Evolutionary conservation across 208 protist species (phyloP).

Genomic region (Trypanosoma brucei): DNA sequence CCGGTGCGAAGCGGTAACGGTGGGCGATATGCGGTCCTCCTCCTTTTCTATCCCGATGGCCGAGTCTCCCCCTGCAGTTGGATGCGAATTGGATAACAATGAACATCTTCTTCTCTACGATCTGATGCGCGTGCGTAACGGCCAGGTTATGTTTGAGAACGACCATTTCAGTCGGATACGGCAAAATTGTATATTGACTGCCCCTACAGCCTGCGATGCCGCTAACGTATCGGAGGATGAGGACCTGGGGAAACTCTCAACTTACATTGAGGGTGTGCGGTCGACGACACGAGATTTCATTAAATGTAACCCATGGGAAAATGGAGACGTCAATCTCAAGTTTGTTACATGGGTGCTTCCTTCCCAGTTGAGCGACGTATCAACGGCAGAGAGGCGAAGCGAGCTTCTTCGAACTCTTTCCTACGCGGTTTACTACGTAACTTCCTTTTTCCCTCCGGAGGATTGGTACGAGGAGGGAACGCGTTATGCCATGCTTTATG

Average conservation of each 20-base stretch:
- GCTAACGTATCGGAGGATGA: neutral
- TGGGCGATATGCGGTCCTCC: neutral
- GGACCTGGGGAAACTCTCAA: neutral
- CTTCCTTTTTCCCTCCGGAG: slow-evolving; percentile 65
- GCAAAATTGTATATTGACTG: slow-evolving; percentile 24
- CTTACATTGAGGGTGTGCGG: neutral
- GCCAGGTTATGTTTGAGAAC: slow-evolving; percentile 38
- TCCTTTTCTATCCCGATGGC: neutral
- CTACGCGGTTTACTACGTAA: slow-evolving; percentile 47
- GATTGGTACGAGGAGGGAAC: slow-evolving; percentile 59
- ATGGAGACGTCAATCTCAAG: slow-evolving; percentile 60
- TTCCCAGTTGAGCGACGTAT: neutral
- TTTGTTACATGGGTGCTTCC: slow-evolving; percentile 56
- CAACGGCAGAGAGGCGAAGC: neutral
- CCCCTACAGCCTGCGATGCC: neutral
- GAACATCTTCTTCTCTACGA: slow-evolving; percentile 53
- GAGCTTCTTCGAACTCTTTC: slow-evolving; percentile 12
- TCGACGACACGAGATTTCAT: slow-evolving; percentile 26
- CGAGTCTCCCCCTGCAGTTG: neutral
- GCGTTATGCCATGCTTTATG: slow-evolving; percentile 52
- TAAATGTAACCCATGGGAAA: slow-evolving; percentile 2
- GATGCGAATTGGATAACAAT: neutral
- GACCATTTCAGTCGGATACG: slow-evolving; percentile 53
- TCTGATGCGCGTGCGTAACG: slow-evolving; percentile 53
- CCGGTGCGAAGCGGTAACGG: slow-evolving; percentile 2